Evolutionary conservation across 2,329 filamentous ascomycete genomes (phyloP).

Genomic region (Orbilia oligospora): DNA sequence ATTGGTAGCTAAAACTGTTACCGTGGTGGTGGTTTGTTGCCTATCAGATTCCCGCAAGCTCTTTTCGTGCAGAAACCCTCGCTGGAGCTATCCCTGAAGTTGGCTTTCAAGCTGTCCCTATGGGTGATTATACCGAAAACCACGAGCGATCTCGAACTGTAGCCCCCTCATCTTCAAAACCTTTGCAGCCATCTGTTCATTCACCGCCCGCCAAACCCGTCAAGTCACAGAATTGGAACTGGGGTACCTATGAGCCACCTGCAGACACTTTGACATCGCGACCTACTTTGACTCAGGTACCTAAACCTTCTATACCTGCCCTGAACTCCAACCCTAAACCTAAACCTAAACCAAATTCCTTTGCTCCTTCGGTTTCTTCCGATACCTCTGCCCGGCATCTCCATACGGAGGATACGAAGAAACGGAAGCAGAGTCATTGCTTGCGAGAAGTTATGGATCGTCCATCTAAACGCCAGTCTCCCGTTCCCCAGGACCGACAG

Average conservation of each 20-base stretch:
- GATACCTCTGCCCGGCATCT: not conserved
- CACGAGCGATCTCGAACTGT: not conserved
- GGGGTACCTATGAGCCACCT: conserved; percentile 37
- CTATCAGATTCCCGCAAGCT: conserved; percentile 27
- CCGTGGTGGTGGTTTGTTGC: not conserved
- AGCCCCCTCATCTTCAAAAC: conserved; percentile 7
- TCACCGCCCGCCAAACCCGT: conserved; percentile 40
- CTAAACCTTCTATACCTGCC: not conserved
- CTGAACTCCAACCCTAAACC: conserved; percentile 4
- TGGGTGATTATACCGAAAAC: not conserved
- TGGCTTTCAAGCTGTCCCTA: not conserved
- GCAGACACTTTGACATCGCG: not conserved
- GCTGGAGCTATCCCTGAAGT: conserved; percentile 20
- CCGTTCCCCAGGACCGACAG: not conserved
- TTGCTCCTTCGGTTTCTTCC: conserved; percentile 1
- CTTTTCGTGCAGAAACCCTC: not conserved
- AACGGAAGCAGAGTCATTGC: conserved; percentile 21
- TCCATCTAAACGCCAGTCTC: conserved; percentile 40
- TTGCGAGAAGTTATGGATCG: conserved; percentile 7
- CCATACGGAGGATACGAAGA: conserved; percentile 26
- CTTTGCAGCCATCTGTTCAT: conserved; percentile 7
- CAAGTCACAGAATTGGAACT: conserved; percentile 42
- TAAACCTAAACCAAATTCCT: not conserved
- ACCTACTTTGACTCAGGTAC: conserved; percentile 6
- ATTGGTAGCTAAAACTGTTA: not conserved